Base-by-base conservation (phyloP, 2,329 filamentous ascomycete species). In the Purpureocillium lavendulum region DNA sequence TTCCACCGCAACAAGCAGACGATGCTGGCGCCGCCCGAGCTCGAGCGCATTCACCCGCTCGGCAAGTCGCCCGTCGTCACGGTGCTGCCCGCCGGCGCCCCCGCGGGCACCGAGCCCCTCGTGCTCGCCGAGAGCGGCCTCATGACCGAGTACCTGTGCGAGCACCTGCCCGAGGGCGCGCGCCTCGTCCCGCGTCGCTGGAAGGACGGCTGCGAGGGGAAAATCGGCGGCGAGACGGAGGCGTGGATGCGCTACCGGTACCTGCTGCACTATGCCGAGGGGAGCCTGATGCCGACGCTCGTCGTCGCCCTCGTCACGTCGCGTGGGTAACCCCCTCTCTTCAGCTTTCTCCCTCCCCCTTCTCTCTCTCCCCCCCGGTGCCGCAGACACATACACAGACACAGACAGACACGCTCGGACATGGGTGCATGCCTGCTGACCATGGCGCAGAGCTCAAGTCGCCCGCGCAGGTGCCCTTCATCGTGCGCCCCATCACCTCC, bases 1-100 rank as follows among this genome's bases (percentile, higher is more conserved):
- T 92, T 84, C 71, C 87, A 86, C 59, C 82, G 89, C 39, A 57
- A 69, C 46, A 65, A 62, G 40, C 54, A 66, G 41, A 74, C 82
- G 40, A 73, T 68, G 51, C 68, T 85, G n/a, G 89, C 89, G 1
- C 86, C 87, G 4, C 67, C 77, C 0, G 82, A 85, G 52, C 73
- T 96, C 34, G 81, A 84, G 54, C 71, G 86, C 46, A 64, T 94
- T 30, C 87, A 95, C 54, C 83, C 87, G 0, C 71, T 96, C 4
- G 90, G 90, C 45, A 95, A 95, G 59, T 88, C 87, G 2, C 90
- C 90, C 1, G 66, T 90, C 32, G 66, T 97, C 47, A 76, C 75
- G 8, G 68, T 96, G 50, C 65, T 61, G n/a, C 57, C 66, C 1
- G 49, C 64, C 0, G 63, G 58, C 16, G 53, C 66, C 1, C 49